Evolutionary conservation across 225 moss, liverwort and hornwort species (phyloP).

Genomic region (Rhytidiadelphus loreus): DNA sequence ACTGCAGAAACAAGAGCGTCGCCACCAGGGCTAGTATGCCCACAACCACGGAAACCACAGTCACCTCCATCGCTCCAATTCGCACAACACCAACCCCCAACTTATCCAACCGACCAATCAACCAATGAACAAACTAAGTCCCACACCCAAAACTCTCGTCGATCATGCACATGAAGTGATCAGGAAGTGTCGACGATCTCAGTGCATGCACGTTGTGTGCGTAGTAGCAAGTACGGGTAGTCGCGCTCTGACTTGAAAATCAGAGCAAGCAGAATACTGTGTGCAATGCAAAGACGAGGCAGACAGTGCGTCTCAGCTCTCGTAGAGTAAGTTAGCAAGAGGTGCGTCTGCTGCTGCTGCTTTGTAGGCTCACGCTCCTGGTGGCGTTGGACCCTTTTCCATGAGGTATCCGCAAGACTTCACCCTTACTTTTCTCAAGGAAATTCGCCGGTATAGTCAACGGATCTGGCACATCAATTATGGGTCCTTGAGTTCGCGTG

Average conservation of each 20-base stretch:
- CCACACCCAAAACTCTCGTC: background rate
- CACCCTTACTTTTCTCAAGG: background rate
- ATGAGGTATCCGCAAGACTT: background rate
- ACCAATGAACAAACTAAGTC: too few relatives aligned
- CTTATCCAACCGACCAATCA: too few relatives aligned
- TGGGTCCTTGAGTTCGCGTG: background rate
- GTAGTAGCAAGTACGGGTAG: too few relatives aligned
- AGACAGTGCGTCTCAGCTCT: too few relatives aligned
- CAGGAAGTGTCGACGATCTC: background rate
- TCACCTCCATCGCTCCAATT: slow-evolving; percentile 3
- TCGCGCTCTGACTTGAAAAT: background rate
- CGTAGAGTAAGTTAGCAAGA: too few relatives aligned
- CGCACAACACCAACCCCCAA: background rate
- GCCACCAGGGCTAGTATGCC: background rate
- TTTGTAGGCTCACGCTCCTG: background rate
- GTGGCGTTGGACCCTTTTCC: too few relatives aligned
- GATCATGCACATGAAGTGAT: background rate
- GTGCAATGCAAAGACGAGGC: too few relatives aligned
- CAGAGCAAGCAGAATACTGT: background rate
- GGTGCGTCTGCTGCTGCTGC: background rate
- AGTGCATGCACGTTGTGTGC: too few relatives aligned
- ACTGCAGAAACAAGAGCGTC: background rate
- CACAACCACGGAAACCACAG: background rate
- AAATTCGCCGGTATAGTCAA: background rate
- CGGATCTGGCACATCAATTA: background rate